These are phyloP conservation scores for Boletellus ananiceps DNA, from an alignment of 768 basidiomycete genomes.

Conservation along the genomic window DNA sequence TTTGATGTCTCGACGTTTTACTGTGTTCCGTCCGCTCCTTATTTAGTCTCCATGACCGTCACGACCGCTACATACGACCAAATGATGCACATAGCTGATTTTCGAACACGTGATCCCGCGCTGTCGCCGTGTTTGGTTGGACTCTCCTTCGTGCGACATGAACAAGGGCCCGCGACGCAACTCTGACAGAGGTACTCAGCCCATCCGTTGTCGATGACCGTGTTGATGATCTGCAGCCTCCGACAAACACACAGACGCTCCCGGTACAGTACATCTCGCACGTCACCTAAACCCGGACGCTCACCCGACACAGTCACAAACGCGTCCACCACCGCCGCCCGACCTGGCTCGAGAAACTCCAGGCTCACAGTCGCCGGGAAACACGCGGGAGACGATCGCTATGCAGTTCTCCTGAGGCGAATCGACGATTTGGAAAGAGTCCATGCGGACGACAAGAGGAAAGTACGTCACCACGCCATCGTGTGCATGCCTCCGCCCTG, in stretches of 20 bases:
- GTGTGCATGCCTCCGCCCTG: neutral
- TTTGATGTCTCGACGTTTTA: constrained; percentile 10
- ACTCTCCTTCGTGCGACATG: constrained; percentile 17
- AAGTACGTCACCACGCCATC: constrained; percentile 36
- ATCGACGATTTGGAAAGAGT: constrained; percentile 59
- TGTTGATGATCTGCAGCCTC: neutral
- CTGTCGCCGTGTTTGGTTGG: constrained; percentile 22
- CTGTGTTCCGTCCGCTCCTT: constrained; percentile 8
- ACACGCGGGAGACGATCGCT: constrained; percentile 38
- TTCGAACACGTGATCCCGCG: constrained; percentile 22
- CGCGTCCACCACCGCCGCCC: constrained; percentile 26
- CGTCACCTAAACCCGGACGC: neutral
- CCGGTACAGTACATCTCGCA: constrained; percentile 32
- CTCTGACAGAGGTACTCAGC: constrained; percentile 7
- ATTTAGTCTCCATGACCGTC: constrained; percentile 18
- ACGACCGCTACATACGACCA: constrained; percentile 26
- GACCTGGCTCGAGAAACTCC: constrained; percentile 26
- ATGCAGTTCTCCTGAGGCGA: constrained; percentile 53
- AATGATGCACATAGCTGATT: constrained; percentile 25
- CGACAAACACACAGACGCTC: constrained; percentile 38
- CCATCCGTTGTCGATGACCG: neutral
- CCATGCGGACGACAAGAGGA: constrained; percentile 63
- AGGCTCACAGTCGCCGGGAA: constrained; percentile 18
- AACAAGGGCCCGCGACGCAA: constrained; percentile 40
- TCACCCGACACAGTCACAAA: constrained; percentile 30